Base-by-base conservation (phyloP, 2,329 filamentous ascomycete species). In the Claviceps capensis region DNA sequence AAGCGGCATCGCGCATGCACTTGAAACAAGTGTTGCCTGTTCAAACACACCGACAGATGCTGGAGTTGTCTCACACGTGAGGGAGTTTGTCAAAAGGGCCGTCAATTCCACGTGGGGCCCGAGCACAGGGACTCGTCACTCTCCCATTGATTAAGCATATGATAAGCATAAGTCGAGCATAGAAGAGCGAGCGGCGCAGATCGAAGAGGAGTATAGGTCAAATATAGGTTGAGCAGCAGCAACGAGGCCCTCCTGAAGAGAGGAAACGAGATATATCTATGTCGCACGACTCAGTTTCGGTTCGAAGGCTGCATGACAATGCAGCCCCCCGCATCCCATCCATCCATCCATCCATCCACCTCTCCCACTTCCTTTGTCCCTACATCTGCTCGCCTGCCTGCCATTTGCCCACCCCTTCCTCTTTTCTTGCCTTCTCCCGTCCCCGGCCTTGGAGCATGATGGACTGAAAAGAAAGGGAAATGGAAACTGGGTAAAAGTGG, bases 301-400 rank as follows among this genome's bases (percentile, higher is more conserved):
- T 44, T 22, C 11, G 4, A 14, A n/a, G 37, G 19, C 14, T 47
- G 37, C 43, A 42, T 19, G 41, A 48, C 26, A 41, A 48, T 50
- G 52, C 52, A 51, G 44, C 26, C 48, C 52, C 47, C 40, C 44
- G 38, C 14, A 46, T 41, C 26, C 26, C 14, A 46, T 46, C 26
- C 26, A 30, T 30, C 26, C 26, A 11, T 8, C 26, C 14, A 46
- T 46, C 26, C 26, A 30, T 30, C 26, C 26, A 11, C 9, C 30
- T 34, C 7, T 34, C 30, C 9, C 30, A 43, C 37, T 36, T 37
- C 48, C 16, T 51, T 49, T 51, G 48, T 46, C 34, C 40, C 19
- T 48, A 41, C 26, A 40, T 48, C 23, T 34, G 30, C 30, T 34
- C 30, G 30, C 1, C 30, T 11, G 30, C 30, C 30, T 34, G 9